Conservation (phyloP, 345 rosid species). For the Raphanus sativus region DNA sequence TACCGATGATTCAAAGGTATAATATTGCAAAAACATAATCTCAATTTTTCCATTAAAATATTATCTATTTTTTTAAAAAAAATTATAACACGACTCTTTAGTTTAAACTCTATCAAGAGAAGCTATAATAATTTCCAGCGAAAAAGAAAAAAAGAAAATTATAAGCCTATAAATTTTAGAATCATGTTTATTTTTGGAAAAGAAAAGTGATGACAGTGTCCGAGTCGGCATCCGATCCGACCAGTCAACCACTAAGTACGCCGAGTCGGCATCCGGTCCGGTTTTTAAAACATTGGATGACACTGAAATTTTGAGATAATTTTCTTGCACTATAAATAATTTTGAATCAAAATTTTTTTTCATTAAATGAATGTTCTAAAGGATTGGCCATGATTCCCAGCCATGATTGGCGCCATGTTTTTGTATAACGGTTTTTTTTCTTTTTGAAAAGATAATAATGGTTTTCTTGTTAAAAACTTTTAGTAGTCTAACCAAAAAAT, state of each 20-base stretch:
- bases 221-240: no score
- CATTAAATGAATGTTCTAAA: background rate
- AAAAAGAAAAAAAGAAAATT: background rate
- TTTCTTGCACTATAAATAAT: no score
- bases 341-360: no score
- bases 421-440: background rate
- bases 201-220: background rate
- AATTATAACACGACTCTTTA: background rate
- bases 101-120: no score
- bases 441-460: no score
- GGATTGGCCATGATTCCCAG: background rate
- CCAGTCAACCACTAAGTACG: no score
- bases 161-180: background rate
- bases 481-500: background rate
- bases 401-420: background rate
- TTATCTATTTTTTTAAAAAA: background rate
- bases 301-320: background rate
- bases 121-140: no score
- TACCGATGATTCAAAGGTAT: constrained; percentile 30
- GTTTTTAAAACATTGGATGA: background rate
- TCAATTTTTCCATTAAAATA: background rate
- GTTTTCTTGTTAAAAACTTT: background rate
- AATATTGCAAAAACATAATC: background rate
- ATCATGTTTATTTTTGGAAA: background rate
- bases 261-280: no score